Percentiles rank a stretch among this genome's conserved stretches.
Evolutionary conservation across 108 stramenopile genomes (phyloP).

Genomic region (Schizochytrium sp.): DNA sequence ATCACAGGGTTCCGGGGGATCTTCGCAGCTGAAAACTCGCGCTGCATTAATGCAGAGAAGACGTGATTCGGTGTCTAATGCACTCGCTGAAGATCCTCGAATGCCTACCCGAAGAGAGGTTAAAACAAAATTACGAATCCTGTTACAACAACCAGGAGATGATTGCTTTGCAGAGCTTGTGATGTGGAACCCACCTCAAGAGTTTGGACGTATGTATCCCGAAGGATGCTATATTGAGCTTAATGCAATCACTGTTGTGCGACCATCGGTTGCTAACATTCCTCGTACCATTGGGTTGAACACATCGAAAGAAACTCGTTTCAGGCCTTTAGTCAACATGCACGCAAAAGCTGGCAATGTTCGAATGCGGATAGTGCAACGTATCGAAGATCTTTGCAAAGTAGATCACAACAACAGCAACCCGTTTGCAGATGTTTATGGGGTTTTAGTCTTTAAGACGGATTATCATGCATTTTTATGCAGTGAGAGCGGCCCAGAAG

Average conservation of each 20-base stretch:
- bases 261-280: background rate
- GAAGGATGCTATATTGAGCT: background rate
- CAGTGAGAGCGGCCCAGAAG: background rate
- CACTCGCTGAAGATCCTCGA: background rate
- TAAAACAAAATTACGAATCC: background rate
- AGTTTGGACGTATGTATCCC: background rate
- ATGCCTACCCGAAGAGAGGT: background rate
- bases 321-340: background rate
- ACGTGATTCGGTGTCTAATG: background rate
- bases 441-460: background rate
- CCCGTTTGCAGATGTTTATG: background rate
- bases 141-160: background rate
- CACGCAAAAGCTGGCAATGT: background rate
- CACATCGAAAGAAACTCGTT: background rate
- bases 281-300: background rate
- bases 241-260: background rate
- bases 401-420: background rate
- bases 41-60: background rate
- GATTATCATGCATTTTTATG: background rate
- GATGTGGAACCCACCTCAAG: slow-evolving; percentile 15
- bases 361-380: background rate
- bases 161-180: background rate
- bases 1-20: background rate
- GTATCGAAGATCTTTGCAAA: background rate
- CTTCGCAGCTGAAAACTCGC: background rate